Base-by-base conservation (phyloP, 179 eudicot genomes). In the Pouteria campechiana region DNA sequence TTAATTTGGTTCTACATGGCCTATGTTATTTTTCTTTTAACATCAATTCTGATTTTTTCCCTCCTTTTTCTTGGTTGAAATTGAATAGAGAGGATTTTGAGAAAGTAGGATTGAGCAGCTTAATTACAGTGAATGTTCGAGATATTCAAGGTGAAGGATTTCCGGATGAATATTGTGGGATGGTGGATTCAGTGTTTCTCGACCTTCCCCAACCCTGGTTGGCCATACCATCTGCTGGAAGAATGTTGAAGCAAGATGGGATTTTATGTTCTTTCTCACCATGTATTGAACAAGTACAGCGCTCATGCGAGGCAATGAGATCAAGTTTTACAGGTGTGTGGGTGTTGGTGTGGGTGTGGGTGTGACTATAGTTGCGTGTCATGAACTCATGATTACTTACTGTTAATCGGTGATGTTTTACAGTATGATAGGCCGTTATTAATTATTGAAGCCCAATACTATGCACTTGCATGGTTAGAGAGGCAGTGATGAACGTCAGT, bases 131-230 rank as follows among this genome's bases (percentile, higher is more conserved):
- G 30, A 83, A 85, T 53, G 93, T 81, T 13, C 67, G 94, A 61
- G 97, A 89, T 68, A 81, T 81, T 40, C 97, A 81, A 55, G 93
- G 97, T 15, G 77, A 85, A 48, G 97, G 97, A 5, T 89, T 89
- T 58, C 97, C 97, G 1, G 71, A 63, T 28, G 83, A 81, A 52
- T 81, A 67, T 42, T 16, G 5, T 30, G 89, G 95, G 35, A 54
- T 27, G 46, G 95, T 69, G 0, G 97, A 89, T 69, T 66, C 95
- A 8, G 86, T 72, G 32, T 89, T 85, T 63, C 63, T 84, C 35
- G 97, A 89, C 53, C 72, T 89, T 55, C 95, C 97, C 21, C 86
- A 81, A 47, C 97, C 95, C 21, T 89, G 95, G 97, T 67, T 81
- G 41, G 93, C 83, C 32, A 81, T 89, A 52, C 97, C 93, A 27